Base-by-base conservation (phyloP, 202 grass and related monocot genomes). In the Schoenoplectus tabernaemontani region DNA sequence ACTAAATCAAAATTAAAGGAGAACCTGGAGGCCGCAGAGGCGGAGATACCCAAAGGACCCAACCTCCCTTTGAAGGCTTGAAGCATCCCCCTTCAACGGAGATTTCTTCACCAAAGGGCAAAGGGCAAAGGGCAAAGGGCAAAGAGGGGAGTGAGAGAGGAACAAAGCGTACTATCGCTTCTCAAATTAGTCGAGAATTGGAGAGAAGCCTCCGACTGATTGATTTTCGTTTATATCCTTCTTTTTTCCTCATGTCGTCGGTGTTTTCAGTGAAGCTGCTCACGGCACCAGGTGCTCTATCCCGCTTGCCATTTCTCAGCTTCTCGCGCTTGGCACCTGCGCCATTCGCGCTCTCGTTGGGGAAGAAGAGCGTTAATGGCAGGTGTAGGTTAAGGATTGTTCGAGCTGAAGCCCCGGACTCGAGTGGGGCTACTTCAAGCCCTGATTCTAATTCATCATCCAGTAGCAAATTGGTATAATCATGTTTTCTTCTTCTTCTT, bases 231-330 rank as follows among this genome's bases (percentile, higher is more conserved):
- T 73, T n/a, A n/a, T n/a, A n/a, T n/a, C n/a, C 1, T 16, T n/a
- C 0, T 28, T 4, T 28, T 7, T 43, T 5, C 38, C 57, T 57
- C 5, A 79, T 80, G 78, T 80, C 59, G 78, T 64, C 78, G 44
- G 24, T 80, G 20, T 48, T 47, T 16, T 79, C 77, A 64, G 77
- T 65, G 78, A 80, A 80, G 58, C 24, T 64, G 43, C 59, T 65
- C 12, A 20, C 78, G 17, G 57, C 37, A 19, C 20, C 76, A 44
- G 10, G 8, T 42, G 57, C 57, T 17, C 9, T 20, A 39, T 61
- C 57, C 22, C 76, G 76, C 19, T 42, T 28, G 34, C 78, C 59
- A 47, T 48, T 48, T 20, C n/a, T 79, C 37, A 42, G 2, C 7
- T 62, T 47, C 60, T 80, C 78, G 3, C 42, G 59, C 39, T 63